These are phyloP conservation scores for Hericium rajendrae DNA, from an alignment of 768 basidiomycete genomes.

Conservation along the genomic window DNA sequence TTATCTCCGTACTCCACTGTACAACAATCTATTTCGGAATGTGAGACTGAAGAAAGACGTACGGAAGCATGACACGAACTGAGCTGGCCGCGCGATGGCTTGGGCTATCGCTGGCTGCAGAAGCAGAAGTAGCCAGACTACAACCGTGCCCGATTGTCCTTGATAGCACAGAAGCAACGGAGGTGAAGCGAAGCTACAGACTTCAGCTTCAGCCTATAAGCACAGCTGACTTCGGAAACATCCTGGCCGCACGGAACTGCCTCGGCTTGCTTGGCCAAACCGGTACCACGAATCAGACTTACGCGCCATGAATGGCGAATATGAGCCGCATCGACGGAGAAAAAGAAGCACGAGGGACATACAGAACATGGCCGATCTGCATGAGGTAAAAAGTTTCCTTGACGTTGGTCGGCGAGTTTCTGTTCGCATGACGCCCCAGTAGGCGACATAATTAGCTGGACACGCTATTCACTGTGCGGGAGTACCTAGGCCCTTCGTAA, in stretches of 20 bases:
- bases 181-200: background rate
- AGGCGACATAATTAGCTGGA: too few species aligned
- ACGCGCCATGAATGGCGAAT: background rate
- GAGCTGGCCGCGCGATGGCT: too few species aligned
- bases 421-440: too few species aligned
- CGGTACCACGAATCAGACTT: background rate
- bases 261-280: background rate
- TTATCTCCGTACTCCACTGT: too few species aligned
- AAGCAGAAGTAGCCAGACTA: too few species aligned
- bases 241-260: background rate
- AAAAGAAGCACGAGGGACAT: background rate
- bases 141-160: background rate
- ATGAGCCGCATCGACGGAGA: background rate
- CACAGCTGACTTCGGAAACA: slow-evolving; percentile 1
- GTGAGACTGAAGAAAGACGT: too few species aligned
- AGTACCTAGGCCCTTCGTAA: too few species aligned
- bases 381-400: background rate
- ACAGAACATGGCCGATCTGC: too few species aligned
- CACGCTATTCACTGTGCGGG: too few species aligned
- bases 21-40: too few species aligned
- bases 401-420: background rate
- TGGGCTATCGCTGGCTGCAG: too few species aligned
- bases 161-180: background rate
- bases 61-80: too few species aligned
- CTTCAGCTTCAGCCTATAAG: background rate